phyloP scores from a whole-genome alignment of 2,329 filamentous ascomycete genomes.

The Hymenoscyphus fructigenus region DNA sequence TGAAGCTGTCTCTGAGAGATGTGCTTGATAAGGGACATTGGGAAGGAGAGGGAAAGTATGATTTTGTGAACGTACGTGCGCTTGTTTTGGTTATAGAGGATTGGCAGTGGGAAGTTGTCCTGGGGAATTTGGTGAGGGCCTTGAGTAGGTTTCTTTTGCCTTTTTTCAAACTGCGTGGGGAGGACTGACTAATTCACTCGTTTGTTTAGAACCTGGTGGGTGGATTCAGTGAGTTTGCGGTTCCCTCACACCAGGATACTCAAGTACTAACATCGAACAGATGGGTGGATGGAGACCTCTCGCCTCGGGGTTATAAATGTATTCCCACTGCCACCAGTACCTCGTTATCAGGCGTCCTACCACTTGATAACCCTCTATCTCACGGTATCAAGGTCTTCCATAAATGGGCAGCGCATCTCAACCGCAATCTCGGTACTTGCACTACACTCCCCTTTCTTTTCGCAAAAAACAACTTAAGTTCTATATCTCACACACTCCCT shows the following conservation, averaged over 20 bases:
- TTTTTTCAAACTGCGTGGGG: not conserved
- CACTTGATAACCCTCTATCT: not conserved
- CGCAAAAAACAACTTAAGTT: not conserved
- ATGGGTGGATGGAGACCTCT: not conserved
- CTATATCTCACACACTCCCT: not conserved
- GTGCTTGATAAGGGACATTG: not conserved
- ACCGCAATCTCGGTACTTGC: not conserved
- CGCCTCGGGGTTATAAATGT: not conserved
- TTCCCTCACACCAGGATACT: no score
- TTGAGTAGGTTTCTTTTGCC: not conserved
- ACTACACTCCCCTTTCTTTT: not conserved
- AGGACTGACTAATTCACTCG: not conserved
- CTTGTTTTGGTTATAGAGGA: not conserved
- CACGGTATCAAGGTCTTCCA: not conserved
- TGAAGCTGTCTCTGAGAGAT: not conserved
- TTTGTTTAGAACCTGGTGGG: not conserved
- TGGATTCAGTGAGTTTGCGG: constrained; percentile 1
- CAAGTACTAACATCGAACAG: no score
- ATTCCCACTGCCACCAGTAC: not conserved
- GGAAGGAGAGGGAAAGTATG: not conserved
- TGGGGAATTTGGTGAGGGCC: not conserved
- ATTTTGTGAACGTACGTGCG: not conserved
- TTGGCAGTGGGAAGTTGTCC: not conserved
- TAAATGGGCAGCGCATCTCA: not conserved
- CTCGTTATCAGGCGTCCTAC: not conserved